A percentile compares a stretch with the other conserved stretches of the same genome.
phyloP scores from a whole-genome alignment of 2,329 filamentous ascomycete species.

The Coleophoma crateriformis region DNA sequence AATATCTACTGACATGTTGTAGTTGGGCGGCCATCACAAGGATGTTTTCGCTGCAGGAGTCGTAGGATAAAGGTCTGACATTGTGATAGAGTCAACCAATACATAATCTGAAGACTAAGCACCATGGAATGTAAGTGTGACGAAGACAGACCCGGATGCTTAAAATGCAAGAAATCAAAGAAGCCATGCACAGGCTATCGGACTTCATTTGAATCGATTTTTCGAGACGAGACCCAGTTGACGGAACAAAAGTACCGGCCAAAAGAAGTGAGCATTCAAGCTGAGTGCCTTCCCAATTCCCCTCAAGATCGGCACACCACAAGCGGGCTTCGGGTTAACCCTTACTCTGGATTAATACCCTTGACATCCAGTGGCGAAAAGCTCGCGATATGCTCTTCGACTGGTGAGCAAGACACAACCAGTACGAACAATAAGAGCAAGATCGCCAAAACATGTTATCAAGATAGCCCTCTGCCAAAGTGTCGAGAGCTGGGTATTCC shows the following conservation, averaged over 20 bases:
- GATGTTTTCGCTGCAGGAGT: conserved; percentile 66
- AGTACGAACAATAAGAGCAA: background rate
- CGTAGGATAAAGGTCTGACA: conserved; percentile 61
- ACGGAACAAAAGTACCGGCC: conserved; percentile 57
- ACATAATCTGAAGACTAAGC: background rate
- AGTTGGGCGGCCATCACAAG: conserved; percentile 53
- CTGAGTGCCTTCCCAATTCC: background rate
- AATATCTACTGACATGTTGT: too few species aligned
- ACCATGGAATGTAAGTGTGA: conserved; percentile 44
- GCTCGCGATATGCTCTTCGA: too few species aligned
- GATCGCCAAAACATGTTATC: conserved; percentile 23
- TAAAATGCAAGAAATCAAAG: conserved; percentile 54
- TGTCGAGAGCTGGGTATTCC: conserved; percentile 31
- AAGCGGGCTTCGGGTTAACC: background rate
- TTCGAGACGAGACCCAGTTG: conserved; percentile 62
- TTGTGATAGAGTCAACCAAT: background rate
- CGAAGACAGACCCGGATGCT: conserved; percentile 56
- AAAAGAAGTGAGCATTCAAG: conserved; percentile 9
- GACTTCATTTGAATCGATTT: conserved; percentile 63
- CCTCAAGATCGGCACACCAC: too few species aligned
- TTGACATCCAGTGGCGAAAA: background rate
- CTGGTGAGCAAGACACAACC: background rate
- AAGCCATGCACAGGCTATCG: conserved; percentile 58
- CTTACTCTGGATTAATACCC: background rate
- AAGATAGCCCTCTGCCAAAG: background rate